phyloP scores from a whole-genome alignment of 2,329 filamentous ascomycete species.

The Penicillium nordicum region DNA sequence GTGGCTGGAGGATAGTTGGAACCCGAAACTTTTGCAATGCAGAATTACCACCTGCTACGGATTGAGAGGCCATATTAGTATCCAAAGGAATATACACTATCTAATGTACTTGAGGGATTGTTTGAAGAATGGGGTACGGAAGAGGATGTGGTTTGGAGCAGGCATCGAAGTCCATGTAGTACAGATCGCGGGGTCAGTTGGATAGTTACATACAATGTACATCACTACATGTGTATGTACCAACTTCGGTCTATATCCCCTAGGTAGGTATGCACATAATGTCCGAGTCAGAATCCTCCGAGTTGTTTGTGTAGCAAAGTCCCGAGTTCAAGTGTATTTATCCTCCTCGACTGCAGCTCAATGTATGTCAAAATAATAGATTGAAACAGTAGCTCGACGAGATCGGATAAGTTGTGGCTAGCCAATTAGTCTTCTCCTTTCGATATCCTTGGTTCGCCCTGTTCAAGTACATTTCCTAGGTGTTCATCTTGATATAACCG shows the following conservation, averaged over 20 bases:
- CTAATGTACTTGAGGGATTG: neutral
- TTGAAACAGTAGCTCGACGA: neutral
- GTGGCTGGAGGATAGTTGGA: conserved; percentile 31
- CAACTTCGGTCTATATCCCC: neutral
- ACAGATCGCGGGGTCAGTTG: neutral
- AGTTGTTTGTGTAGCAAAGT: neutral
- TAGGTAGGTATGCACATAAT: neutral
- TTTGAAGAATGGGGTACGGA: neutral
- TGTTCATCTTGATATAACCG: neutral
- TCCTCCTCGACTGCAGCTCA: neutral
- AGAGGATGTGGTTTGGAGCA: neutral
- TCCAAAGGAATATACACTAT: neutral
- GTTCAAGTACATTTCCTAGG: neutral
- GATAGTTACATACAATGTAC: neutral
- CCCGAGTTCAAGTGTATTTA: no score
- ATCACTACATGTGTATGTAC: no score
- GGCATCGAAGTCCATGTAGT: neutral
- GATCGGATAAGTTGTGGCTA: neutral
- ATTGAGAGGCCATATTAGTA: conserved; percentile 8
- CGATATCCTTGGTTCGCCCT: neutral
- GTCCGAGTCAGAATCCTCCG: neutral
- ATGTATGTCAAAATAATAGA: neutral
- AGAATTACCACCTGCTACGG: conserved; percentile 11
- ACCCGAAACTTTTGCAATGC: conserved; percentile 28
- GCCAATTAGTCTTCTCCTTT: no score